Conservation (phyloP, 108 stramenopile genomes). For the Thalassiosira profunda region DNA sequence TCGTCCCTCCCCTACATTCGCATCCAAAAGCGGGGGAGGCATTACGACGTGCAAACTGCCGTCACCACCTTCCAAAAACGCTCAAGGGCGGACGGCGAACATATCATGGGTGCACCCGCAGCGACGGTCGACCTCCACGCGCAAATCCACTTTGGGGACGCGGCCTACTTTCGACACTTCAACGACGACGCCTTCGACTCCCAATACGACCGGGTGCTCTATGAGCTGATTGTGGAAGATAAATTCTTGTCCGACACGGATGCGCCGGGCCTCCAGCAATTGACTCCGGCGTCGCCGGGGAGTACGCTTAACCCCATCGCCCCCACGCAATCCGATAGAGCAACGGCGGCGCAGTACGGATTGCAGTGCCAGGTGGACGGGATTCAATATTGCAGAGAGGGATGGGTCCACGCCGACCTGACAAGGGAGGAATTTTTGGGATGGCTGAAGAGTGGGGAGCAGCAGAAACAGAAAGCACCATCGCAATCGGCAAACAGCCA, state of each 20-base stretch:
- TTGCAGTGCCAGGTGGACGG: conserved; percentile 73
- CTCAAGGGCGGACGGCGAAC: background rate
- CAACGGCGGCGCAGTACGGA: conserved; percentile 62
- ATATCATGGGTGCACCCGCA: background rate
- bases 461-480: background rate
- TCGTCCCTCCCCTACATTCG: conserved; percentile 27
- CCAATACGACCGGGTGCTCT: conserved; percentile 58
- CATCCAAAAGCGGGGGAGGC: conserved; percentile 36
- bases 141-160: conserved; percentile 75
- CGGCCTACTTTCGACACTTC: conserved; percentile 66
- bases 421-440: conserved; percentile 71
- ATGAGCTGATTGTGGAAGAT: conserved; percentile 76
- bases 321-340: conserved; percentile 63
- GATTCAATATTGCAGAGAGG: conserved; percentile 58
- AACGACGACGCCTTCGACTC: conserved; percentile 54
- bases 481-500: background rate
- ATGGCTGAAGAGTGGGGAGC: background rate
- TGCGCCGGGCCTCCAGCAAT: background rate
- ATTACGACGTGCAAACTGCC: conserved; percentile 68
- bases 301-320: conserved; percentile 42
- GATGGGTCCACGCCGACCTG: conserved; percentile 80
- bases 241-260: conserved; percentile 30
- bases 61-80: conserved; percentile 62
- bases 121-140: conserved; percentile 69
- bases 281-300: background rate